phyloP scores from a whole-genome alignment of 2,329 filamentous ascomycete species.

The Xylariales sp. region DNA sequence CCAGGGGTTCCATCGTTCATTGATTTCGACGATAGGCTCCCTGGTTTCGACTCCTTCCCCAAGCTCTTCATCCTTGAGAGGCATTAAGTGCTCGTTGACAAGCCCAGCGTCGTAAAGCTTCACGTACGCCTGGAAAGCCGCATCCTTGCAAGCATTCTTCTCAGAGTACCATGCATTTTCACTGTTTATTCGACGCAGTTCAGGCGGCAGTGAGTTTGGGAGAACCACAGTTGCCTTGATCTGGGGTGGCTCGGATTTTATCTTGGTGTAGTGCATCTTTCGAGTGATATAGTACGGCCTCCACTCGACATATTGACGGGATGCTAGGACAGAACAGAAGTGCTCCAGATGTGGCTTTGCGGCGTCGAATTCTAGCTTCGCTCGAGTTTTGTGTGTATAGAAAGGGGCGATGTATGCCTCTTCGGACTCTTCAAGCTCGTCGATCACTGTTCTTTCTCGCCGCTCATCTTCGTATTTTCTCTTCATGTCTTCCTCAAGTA shows the following conservation, averaged over 20 bases:
- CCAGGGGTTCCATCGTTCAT: constrained; percentile 44
- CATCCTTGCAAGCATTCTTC: constrained; percentile 71
- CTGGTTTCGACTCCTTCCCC: constrained; percentile 33
- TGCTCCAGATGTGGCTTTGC: constrained; percentile 74
- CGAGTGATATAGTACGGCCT: constrained; percentile 63
- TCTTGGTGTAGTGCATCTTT: constrained; percentile 24
- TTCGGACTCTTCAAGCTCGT: constrained; percentile 42
- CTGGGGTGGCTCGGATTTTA: constrained; percentile 14
- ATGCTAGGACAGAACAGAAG: constrained; percentile 65
- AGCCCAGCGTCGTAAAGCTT: constrained; percentile 65
- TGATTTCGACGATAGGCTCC: constrained; percentile 29
- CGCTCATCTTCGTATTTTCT: constrained; percentile 61
- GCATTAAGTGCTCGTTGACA: constrained; percentile 74
- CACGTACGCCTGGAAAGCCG: constrained; percentile 74
- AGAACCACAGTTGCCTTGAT: constrained; percentile 62
- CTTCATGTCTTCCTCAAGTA: constrained; percentile 70
- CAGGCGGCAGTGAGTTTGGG: constrained; percentile 63
- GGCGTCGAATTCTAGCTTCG: constrained; percentile 66
- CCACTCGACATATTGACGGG: constrained; percentile 55
- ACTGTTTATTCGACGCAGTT: constrained; percentile 51
- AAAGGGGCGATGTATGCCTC: constrained; percentile 29
- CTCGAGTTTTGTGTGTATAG: constrained; percentile 43
- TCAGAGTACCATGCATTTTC: constrained; percentile 62
- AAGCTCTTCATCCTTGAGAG: constrained; percentile 43
- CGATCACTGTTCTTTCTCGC: constrained; percentile 41